These are phyloP conservation scores for Aspergillus ochraceus DNA, from an alignment of 2,329 filamentous ascomycete genomes.

Conservation along the genomic window DNA sequence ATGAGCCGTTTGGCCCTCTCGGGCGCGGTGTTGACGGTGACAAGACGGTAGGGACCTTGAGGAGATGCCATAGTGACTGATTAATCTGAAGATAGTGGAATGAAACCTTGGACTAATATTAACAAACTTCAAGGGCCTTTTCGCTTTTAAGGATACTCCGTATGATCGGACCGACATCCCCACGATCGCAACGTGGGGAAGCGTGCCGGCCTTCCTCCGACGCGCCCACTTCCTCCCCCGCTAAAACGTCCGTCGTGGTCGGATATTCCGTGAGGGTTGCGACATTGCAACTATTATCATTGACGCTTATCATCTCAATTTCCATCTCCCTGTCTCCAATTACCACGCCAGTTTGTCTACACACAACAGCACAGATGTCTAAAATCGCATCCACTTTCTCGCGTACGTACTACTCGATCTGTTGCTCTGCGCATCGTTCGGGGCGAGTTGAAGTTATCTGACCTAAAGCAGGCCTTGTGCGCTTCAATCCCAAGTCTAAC, in stretches of 20 bases:
- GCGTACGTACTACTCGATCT: conserved; percentile 21
- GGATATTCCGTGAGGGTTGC: neutral
- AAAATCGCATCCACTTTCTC: conserved; percentile 40
- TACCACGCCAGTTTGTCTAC: too few species aligned
- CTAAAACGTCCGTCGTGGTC: neutral
- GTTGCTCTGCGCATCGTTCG: neutral
- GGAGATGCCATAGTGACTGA: conserved; percentile 33
- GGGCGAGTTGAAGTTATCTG: conserved; percentile 1
- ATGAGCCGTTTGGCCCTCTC: conserved; percentile 64
- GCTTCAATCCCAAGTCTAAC: conserved; percentile 57
- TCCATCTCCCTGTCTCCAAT: neutral
- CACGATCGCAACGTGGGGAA: conserved; percentile 17
- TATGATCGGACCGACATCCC: conserved; percentile 14
- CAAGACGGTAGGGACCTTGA: conserved; percentile 61
- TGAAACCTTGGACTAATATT: neutral
- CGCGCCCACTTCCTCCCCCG: conserved; percentile 14
- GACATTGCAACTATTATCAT: neutral
- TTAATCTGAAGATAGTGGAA: neutral
- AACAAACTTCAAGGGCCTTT: neutral
- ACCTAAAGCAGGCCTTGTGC: conserved; percentile 54
- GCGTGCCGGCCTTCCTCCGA: conserved; percentile 13
- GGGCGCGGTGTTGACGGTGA: conserved; percentile 68
- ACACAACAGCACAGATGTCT: conserved; percentile 26
- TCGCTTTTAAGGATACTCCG: neutral
- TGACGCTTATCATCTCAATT: neutral